These are phyloP conservation scores for Fusarium scirpi DNA, from an alignment of 2,329 filamentous ascomycete genomes.

Conservation along the genomic window DNA sequence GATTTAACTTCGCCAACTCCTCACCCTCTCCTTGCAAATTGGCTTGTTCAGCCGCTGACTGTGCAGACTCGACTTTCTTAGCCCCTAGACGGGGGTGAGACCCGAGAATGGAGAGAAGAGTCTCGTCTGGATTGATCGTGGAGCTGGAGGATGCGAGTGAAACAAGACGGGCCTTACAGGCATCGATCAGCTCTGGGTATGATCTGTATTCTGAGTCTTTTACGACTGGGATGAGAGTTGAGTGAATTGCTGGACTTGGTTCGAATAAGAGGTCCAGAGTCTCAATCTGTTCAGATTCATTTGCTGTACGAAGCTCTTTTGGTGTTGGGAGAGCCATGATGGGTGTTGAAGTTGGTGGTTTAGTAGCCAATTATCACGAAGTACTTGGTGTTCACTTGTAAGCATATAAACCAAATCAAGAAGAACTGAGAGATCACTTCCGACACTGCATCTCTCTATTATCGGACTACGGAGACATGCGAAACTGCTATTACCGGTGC, in stretches of 20 bases:
- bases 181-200: conserved; percentile 77
- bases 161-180: conserved; percentile 72
- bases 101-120: conserved; percentile 78
- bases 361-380: neutral
- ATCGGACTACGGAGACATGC: conserved; percentile 45
- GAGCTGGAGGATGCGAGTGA: conserved; percentile 66
- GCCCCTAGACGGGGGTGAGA: conserved; percentile 88
- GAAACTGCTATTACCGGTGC: conserved; percentile 38
- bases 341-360: neutral
- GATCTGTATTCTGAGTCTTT: conserved; percentile 66
- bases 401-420: neutral
- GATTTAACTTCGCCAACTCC: conserved; percentile 76
- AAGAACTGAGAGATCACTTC: neutral
- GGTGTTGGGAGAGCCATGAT: conserved; percentile 66
- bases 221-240: conserved; percentile 76
- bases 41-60: conserved; percentile 85
- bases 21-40: conserved; percentile 73
- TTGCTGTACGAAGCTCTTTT: conserved; percentile 65
- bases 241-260: conserved; percentile 79
- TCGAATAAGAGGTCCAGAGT: conserved; percentile 87
- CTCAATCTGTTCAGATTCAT: conserved; percentile 65
- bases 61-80: conserved; percentile 82
- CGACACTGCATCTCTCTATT: conserved; percentile 1
- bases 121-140: conserved; percentile 58
- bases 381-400: neutral